Percentiles rank a stretch among this genome's conserved stretches.
Conservation (phyloP, 331 rosid species). For the Rhamnella rubrinervis region DNA sequence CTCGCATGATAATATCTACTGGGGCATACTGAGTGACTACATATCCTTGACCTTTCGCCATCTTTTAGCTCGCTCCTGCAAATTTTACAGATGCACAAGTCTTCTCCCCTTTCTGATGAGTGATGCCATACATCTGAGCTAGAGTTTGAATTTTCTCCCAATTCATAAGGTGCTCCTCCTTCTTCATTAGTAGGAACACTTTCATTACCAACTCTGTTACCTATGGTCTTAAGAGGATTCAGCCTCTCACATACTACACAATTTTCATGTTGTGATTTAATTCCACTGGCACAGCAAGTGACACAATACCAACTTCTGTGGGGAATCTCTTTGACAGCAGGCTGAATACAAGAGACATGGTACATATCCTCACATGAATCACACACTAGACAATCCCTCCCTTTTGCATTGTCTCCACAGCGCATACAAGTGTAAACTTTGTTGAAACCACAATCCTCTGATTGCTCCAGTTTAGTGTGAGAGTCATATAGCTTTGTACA, state of each 20-base stretch:
- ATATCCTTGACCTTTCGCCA: conserved; percentile 38
- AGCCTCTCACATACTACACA: conserved; percentile 81
- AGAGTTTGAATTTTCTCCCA: conserved; percentile 52
- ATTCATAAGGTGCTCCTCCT: conserved; percentile 31
- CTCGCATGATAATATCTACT: conserved; percentile 60
- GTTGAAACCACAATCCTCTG: conserved; percentile 38
- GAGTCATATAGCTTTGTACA: conserved; percentile 48
- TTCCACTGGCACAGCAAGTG: conserved; percentile 56
- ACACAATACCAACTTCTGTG: conserved; percentile 83
- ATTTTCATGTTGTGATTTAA: conserved; percentile 59
- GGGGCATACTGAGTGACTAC: conserved; percentile 64
- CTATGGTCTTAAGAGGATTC: conserved; percentile 37
- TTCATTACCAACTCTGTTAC: conserved; percentile 38
- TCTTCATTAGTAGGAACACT: conserved; percentile 38
- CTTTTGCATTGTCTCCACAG: conserved; percentile 75
- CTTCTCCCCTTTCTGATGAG: conserved; percentile 20
- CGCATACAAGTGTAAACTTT: conserved; percentile 58
- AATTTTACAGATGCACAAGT: conserved; percentile 44
- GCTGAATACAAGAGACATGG: conserved; percentile 84
- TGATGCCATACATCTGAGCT: conserved; percentile 42
- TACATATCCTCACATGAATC: conserved; percentile 96
- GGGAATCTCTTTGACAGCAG: conserved; percentile 79
- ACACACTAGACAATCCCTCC: conserved; percentile 75
- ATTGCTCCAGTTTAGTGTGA: conserved; percentile 56
- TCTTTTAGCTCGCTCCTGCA: conserved; percentile 53